phyloP scores from a whole-genome alignment of 164 flowering plant species.

The Magnolia kwangsiensis region DNA sequence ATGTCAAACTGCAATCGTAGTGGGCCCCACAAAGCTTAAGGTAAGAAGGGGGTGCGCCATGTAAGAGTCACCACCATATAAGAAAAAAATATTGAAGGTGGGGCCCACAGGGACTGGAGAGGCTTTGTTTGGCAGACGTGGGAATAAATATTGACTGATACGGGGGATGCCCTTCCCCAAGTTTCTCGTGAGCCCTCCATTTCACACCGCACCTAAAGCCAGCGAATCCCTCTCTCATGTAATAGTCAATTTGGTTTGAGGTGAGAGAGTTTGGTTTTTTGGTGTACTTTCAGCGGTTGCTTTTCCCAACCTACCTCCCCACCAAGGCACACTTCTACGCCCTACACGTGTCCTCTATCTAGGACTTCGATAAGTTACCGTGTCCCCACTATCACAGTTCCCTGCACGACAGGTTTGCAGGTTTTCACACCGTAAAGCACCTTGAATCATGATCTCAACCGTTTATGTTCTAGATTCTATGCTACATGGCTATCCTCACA shows the following conservation, averaged over 20 bases:
- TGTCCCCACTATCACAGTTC: background rate
- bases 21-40: too few relatives aligned
- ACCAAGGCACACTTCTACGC: background rate
- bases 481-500: background rate
- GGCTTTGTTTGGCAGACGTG: too few relatives aligned
- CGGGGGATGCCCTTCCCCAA: background rate
- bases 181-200: conserved; percentile 4
- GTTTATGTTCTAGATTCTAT: background rate
- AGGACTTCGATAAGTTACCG: background rate
- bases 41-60: too few relatives aligned
- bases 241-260: background rate
- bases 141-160: background rate
- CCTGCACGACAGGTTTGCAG: background rate
- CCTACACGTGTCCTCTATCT: background rate
- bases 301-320: background rate
- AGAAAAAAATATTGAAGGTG: too few relatives aligned
- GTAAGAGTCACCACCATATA: too few relatives aligned
- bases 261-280: background rate
- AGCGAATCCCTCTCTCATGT: background rate
- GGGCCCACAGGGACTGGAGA: too few relatives aligned
- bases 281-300: background rate
- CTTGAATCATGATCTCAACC: background rate
- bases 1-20: too few relatives aligned
- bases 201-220: conserved; percentile 9
- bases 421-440: background rate